Evolutionary conservation across 164 flowering plant species (phyloP).

Genomic region (Berberis thunbergii): DNA sequence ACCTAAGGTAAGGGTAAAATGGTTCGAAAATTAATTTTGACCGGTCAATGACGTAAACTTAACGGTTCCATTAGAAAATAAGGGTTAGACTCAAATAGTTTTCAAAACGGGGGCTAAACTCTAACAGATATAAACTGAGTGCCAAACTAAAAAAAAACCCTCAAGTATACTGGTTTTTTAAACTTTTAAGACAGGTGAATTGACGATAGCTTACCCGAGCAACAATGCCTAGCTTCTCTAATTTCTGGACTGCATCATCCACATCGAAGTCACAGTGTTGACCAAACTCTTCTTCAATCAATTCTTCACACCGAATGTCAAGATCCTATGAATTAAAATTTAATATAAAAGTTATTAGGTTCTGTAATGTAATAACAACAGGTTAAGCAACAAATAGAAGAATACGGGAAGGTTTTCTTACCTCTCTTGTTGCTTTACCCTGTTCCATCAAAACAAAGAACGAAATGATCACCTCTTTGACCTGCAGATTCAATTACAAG

Average conservation of each 20-base stretch:
- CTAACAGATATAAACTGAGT: background rate
- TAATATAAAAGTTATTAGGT: background rate
- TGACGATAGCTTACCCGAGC: slow-evolving; percentile 48
- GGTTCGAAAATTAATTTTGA: no score
- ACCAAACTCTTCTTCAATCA: slow-evolving; percentile 61
- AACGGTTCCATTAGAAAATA: no score
- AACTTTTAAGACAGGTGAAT: background rate
- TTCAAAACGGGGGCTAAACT: no score
- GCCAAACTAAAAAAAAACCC: background rate
- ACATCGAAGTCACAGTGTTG: slow-evolving; percentile 72
- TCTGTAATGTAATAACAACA: background rate
- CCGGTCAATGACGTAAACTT: no score
- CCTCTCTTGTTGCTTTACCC: slow-evolving; percentile 61
- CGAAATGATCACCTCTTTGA: slow-evolving; percentile 68
- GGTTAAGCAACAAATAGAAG: background rate
- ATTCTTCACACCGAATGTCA: slow-evolving; percentile 55
- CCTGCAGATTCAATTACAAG: slow-evolving; percentile 32
- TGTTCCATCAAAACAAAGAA: slow-evolving; percentile 72
- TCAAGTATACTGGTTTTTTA: no score
- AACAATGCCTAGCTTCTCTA: slow-evolving; percentile 82
- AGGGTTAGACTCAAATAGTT: no score
- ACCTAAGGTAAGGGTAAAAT: no score
- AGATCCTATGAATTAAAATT: slow-evolving; percentile 39
- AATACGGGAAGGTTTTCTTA: slow-evolving; percentile 5
- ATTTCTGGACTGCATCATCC: slow-evolving; percentile 79